Evolutionary conservation across 202 grass and related monocot genomes (phyloP).

Genomic region (Schoenoplectus triqueter): DNA sequence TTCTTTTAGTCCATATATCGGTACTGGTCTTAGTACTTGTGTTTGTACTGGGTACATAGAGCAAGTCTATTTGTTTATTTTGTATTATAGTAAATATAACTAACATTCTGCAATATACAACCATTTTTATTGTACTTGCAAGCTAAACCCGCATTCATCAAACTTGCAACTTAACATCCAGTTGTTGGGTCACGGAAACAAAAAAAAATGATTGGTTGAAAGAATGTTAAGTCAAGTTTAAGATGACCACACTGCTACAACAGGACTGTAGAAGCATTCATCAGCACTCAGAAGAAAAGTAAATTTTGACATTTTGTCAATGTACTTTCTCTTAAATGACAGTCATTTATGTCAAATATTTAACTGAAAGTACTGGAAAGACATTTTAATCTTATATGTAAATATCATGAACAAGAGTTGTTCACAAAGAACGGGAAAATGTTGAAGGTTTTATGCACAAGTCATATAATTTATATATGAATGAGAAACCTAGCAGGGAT

Average conservation of each 20-base stretch:
- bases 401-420: not conserved
- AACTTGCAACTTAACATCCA: not conserved
- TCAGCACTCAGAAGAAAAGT: no score
- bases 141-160: slow-evolving; percentile 17
- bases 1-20: slow-evolving; percentile 5
- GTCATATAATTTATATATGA: not conserved
- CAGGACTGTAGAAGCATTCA: not conserved
- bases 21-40: not conserved
- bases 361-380: not conserved
- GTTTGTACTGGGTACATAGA: not conserved
- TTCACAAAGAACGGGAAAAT: slow-evolving; percentile 9
- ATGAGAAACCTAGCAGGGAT: slow-evolving; percentile 44
- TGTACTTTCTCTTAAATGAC: no score
- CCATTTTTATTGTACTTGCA: not conserved
- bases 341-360: not conserved
- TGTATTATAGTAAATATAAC: not conserved
- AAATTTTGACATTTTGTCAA: no score
- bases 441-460: not conserved
- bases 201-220: slow-evolving; percentile 11
- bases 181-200: not conserved
- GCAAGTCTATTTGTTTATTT: slow-evolving; percentile 12
- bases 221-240: not conserved
- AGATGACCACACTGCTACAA: not conserved
- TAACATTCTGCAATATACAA: not conserved
- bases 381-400: not conserved